Base-by-base conservation (phyloP, 371 early-diverging fungal genomes). In the Batkoa obscura region DNA sequence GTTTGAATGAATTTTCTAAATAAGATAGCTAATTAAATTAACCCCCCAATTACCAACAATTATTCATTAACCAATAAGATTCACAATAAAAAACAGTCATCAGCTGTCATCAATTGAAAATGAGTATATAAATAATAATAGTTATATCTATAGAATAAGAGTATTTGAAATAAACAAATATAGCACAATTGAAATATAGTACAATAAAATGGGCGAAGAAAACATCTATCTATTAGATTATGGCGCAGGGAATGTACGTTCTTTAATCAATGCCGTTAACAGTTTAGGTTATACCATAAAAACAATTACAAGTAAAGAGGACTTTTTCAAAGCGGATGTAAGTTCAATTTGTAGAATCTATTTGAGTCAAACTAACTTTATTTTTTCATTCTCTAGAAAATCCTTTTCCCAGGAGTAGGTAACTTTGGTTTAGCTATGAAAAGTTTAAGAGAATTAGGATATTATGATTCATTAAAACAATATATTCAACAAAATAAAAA, bases 331-430 rank as follows among this genome's bases (percentile, higher is more conserved):
- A 50, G 98, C 98, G 37, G 86, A 94, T 46, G 43, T 80, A 79
- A 50, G 98, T 96, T 38, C 86, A 94, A 47, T 89, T 90, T 80
- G 46, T 64, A 58, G 33, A 23, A 23, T 59, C 39, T 30, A 42
- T 50, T 2, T 8, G 10, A 9, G 12, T 53, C 23, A 59, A 47
- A 30, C 31, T 58, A 2, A 17, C 15, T 48, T 48, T 50, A 48
- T 23, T 23, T 42, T 32, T 36, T 57, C 3, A 46, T 37, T 12
- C 10, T 42, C 43, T 62, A 92, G 89, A 88, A 88, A 85, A 75
- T 96, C 51, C 84, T 97, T 58, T 97, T 97, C 65, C 98, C 98
- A 4, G 98, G 98, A 47, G 98, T 97, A 1, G 98, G 98, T 17
- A 90, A 91, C 0, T 97, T 92, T 63, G 95, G 94, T 8, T 75